Conservation (phyloP, 768 basidiomycete species). For the button mushroom (Agaricus bisporus) region DNA sequence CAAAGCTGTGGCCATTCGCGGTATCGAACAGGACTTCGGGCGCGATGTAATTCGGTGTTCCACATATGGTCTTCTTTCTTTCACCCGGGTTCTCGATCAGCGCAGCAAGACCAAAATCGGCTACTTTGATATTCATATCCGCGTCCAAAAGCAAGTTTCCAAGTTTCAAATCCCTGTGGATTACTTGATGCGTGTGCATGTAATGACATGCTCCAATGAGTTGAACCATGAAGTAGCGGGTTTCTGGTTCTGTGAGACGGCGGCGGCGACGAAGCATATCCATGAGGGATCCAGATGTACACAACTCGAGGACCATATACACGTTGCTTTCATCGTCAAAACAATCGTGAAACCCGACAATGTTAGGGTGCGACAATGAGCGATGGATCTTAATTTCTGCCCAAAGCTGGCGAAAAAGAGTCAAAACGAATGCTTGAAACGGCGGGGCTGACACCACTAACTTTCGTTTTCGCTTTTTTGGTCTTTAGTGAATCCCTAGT, state of each 20-base stretch:
- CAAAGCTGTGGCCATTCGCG: conserved; percentile 94
- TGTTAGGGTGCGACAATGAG: conserved; percentile 85
- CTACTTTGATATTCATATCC: conserved; percentile 94
- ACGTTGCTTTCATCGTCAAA: conserved; percentile 96
- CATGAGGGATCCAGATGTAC: conserved; percentile 85
- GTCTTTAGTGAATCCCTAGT: conserved; percentile 89
- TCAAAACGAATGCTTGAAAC: neutral
- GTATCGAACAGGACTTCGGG: conserved; percentile 97
- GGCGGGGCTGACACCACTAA: conserved; percentile 23
- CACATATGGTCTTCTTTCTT: conserved; percentile 98
- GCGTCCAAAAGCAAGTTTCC: conserved; percentile 91
- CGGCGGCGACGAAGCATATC: conserved; percentile 84
- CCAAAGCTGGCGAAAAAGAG: conserved; percentile 57
- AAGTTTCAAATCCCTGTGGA: conserved; percentile 95
- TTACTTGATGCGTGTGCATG: conserved; percentile 96
- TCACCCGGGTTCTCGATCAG: conserved; percentile 95
- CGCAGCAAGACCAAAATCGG: conserved; percentile 95
- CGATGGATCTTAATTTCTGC: conserved; percentile 99
- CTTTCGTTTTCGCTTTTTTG: conserved; percentile 97
- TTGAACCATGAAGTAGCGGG: conserved; percentile 90
- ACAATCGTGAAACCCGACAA: conserved; percentile 87
- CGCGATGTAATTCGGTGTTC: conserved; percentile 98
- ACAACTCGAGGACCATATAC: conserved; percentile 95
- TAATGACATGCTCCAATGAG: conserved; percentile 94
- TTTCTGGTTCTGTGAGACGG: conserved; percentile 87